Base-by-base conservation (phyloP, 176 grass and related monocot species). In the Triticum monococcum region DNA sequence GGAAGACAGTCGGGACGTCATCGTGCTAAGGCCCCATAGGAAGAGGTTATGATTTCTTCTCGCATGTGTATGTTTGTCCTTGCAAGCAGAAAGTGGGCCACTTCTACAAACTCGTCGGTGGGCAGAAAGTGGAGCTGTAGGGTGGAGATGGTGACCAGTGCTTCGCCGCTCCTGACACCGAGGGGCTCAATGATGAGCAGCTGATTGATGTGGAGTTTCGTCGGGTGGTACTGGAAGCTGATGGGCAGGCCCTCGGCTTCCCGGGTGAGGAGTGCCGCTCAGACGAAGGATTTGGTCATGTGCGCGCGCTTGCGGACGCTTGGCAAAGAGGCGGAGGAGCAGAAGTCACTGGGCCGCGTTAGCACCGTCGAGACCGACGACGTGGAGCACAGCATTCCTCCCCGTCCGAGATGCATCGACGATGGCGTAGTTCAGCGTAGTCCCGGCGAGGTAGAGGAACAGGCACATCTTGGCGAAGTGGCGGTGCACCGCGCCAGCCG, bases 401-500 rank as follows among this genome's bases (percentile, higher is more conserved):
- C 88, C 85, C 3, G 25, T 45, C 31, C 61, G 76, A 80, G 45
- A 12, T 40, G 87, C 91, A 38, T 89, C 87, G 9, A 87, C 1
- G 67, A 95, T 90, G 9, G 83, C 77, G 9, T 85, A 79, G 88
- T 93, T 93, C 18, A 85, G 71, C 7, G 61, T 41, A 12, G 79
- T 54, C 25, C 77, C 85, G 0, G 91, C 77, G 22, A 93, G 13
- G 8, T 76, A 75, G 69, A 95, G 71, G 84, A 97, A 91, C 25
- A 92, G 89, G 82, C 89, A 93, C 37, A 97, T 61, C 82, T 26
- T 14, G 11, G 83, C n/a, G 64, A 95, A 91, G 74, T 66, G 43
- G 12, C 75, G 80, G 16, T 82, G 82, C 17, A 82, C 92, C 14
- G 76, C 12, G 9, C 46, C 43, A 12, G 60, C 1, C 18, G 72